Evolutionary conservation across 1,284 basidiomycete species (phyloP).

Genomic region (Cryptococcus maquisensis): DNA sequence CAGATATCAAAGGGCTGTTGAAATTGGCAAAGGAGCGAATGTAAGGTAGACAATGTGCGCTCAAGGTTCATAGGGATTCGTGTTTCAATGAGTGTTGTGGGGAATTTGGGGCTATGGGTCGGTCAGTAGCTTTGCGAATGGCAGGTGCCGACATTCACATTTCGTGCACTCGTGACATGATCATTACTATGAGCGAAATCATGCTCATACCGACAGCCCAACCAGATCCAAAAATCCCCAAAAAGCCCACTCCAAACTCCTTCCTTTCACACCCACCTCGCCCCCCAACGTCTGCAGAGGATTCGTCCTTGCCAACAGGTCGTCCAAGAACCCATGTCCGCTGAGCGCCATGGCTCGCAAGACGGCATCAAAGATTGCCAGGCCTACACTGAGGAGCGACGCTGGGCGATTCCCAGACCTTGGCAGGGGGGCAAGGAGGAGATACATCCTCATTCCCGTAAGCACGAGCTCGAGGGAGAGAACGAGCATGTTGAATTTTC

Average conservation of each 20-base stretch:
- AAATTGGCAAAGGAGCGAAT: too few species aligned
- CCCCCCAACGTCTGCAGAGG: too few species aligned
- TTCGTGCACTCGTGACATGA: not conserved
- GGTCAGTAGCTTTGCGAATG: not conserved
- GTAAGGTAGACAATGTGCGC: too few species aligned
- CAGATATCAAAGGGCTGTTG: too few species aligned
- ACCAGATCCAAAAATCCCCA: constrained; percentile 1
- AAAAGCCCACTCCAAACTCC: constrained; percentile 1
- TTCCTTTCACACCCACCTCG: not conserved
- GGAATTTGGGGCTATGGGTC: too few species aligned
- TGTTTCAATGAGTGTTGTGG: too few species aligned
- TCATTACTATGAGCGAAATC: not conserved
- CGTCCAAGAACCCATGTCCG: not conserved
- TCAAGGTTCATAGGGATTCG: too few species aligned
- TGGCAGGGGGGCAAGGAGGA: not conserved
- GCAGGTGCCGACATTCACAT: not conserved
- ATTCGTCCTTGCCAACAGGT: not conserved
- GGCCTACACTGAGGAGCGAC: not conserved
- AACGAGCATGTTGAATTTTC: not conserved
- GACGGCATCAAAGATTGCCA: not conserved
- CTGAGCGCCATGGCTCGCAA: not conserved
- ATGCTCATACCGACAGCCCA: not conserved
- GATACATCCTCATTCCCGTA: not conserved
- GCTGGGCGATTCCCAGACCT: not conserved
- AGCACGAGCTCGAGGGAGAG: not conserved